Conservation (phyloP, 345 rosid species). For the Linum usitatissimum region DNA sequence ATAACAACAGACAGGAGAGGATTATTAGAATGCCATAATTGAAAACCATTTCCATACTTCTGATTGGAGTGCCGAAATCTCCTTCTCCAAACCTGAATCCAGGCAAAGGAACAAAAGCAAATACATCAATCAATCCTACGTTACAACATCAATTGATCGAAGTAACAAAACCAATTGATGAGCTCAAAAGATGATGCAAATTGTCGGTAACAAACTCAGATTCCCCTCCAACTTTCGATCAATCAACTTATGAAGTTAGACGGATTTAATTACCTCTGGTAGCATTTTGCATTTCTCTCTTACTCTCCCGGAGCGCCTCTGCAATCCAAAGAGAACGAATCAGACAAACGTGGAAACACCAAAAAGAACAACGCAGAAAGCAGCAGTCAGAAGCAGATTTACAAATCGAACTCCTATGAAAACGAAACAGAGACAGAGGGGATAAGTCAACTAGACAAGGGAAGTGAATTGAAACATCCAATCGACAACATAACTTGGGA, state of each 20-base stretch:
- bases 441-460: neutral
- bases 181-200: neutral
- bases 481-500: neutral
- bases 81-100: conserved; percentile 78
- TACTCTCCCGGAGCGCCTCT: conserved; percentile 90
- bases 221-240: neutral
- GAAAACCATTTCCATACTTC: conserved; percentile 46
- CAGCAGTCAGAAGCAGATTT: neutral
- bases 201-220: no score
- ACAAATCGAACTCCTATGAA: neutral
- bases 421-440: neutral
- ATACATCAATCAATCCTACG: conserved; percentile 11
- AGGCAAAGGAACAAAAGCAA: conserved; percentile 7
- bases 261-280: conserved; percentile 51
- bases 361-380: neutral
- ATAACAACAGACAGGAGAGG: neutral
- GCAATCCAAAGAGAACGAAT: conserved; percentile 15
- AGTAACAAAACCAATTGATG: neutral
- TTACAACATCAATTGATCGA: neutral
- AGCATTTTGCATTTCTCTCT: conserved; percentile 80
- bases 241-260: neutral
- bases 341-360: neutral
- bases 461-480: neutral
- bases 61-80: conserved; percentile 63
- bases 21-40: neutral